Conservation (phyloP, 1,284 basidiomycete species). For the Sparassis latifolia region DNA sequence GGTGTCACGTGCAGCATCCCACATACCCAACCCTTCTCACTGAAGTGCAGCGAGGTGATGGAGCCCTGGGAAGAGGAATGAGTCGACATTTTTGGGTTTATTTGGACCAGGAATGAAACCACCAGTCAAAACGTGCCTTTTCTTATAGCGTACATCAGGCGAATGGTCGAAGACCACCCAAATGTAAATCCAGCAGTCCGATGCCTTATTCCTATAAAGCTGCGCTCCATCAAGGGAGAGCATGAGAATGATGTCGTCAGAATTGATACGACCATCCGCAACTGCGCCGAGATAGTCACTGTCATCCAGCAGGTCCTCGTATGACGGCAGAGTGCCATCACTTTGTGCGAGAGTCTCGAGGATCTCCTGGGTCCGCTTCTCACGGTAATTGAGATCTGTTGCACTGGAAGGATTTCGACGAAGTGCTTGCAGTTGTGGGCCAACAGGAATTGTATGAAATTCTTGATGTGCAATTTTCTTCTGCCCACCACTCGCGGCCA, state of each 20-base stretch:
- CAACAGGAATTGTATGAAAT: constrained; percentile 18
- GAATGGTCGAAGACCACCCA: constrained; percentile 20
- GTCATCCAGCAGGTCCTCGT: constrained; percentile 13
- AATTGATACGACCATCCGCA: constrained; percentile 7
- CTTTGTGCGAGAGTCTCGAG: neutral
- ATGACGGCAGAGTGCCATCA: neutral
- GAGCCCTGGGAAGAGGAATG: constrained; percentile 17
- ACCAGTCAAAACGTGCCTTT: constrained; percentile 17
- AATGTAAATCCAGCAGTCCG: constrained; percentile 24
- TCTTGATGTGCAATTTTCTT: constrained; percentile 2
- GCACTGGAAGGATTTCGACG: constrained; percentile 10
- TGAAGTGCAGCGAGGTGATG: constrained; percentile 18
- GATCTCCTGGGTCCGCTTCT: constrained; percentile 3
- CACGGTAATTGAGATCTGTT: constrained; percentile 11
- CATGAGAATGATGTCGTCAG: constrained; percentile 15
- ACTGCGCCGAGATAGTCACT: constrained; percentile 14
- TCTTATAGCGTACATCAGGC: constrained; percentile 20
- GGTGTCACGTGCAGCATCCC: constrained; percentile 9
- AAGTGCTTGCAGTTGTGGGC: constrained; percentile 20
- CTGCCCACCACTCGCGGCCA: neutral
- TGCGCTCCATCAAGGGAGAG: constrained; percentile 25
- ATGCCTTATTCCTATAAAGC: constrained; percentile 20
- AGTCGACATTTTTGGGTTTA: constrained; percentile 21
- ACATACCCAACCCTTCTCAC: constrained; percentile 14
- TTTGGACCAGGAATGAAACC: constrained; percentile 22